phyloP scores from a whole-genome alignment of 1,284 basidiomycete genomes.

The Tylopilus orsonianus region DNA sequence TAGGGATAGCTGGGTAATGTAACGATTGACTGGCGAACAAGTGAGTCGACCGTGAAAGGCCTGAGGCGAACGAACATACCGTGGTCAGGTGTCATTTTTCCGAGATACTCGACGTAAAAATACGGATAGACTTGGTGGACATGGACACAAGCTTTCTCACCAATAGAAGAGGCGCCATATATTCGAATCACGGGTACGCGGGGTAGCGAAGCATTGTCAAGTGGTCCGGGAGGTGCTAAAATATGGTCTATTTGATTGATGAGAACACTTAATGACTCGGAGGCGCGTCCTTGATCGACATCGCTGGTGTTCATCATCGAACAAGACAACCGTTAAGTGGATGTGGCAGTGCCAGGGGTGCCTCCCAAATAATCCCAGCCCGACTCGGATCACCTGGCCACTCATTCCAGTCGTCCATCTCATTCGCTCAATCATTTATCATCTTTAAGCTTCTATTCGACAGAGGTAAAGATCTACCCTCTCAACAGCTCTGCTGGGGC shows the following conservation, averaged over 20 bases:
- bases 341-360: constrained; percentile 9
- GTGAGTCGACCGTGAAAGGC: constrained; percentile 6
- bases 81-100: constrained; percentile 49
- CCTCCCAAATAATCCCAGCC: too few relatives aligned
- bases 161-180: constrained; percentile 80
- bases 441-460: too few relatives aligned
- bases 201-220: constrained; percentile 63
- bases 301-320: constrained; percentile 21
- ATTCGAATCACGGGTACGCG: constrained; percentile 82
- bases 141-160: constrained; percentile 83
- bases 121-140: constrained; percentile 89
- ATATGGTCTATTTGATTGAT: constrained; percentile 70
- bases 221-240: constrained; percentile 51
- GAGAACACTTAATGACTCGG: constrained; percentile 52
- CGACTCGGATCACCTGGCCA: too few relatives aligned
- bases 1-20: constrained; percentile 63
- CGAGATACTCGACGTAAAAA: constrained; percentile 71
- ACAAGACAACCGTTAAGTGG: not conserved
- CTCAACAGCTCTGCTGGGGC: too few relatives aligned
- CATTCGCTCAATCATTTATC: too few relatives aligned
- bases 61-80: constrained; percentile 35
- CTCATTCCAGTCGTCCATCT: too few relatives aligned
- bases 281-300: constrained; percentile 19
- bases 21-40: constrained; percentile 55
- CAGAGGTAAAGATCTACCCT: too few relatives aligned